Percentiles rank a stretch among this genome's conserved stretches.
Conservation (phyloP, 345 rosid genomes). For the Rhodamnia rubescens region DNA sequence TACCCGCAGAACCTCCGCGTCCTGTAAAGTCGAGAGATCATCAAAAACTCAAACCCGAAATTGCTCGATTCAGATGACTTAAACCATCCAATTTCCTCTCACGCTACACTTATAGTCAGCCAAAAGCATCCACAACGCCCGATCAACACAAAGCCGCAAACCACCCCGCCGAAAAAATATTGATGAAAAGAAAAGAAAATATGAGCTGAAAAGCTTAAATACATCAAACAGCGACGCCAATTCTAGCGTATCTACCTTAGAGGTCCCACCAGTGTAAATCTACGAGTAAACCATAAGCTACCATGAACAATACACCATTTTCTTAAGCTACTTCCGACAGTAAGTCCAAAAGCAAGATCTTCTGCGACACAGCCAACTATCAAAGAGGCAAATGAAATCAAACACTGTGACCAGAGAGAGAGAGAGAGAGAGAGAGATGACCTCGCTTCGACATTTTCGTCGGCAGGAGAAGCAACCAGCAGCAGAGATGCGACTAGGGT, state of each 20-base stretch:
- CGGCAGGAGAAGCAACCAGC: conserved; percentile 5
- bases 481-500: neutral
- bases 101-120: neutral
- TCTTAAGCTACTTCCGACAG: neutral
- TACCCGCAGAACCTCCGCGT: conserved; percentile 90
- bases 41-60: neutral
- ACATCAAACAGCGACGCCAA: too few species aligned
- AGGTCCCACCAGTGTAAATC: neutral
- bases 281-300: neutral
- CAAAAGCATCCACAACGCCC: neutral
- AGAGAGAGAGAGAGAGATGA: neutral
- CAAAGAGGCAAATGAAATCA: neutral
- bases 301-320: neutral
- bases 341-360: neutral
- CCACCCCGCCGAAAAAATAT: neutral
- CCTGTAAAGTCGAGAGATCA: conserved; percentile 19
- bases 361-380: neutral
- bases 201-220: too few species aligned
- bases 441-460: conserved; percentile 92
- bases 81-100: neutral
- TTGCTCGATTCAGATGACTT: neutral
- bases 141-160: neutral
- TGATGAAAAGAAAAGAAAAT: too few species aligned
- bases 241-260: neutral
- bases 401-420: neutral